Conservation (phyloP, 2,329 filamentous ascomycete genomes). For the Calonectria pauciramosa region DNA sequence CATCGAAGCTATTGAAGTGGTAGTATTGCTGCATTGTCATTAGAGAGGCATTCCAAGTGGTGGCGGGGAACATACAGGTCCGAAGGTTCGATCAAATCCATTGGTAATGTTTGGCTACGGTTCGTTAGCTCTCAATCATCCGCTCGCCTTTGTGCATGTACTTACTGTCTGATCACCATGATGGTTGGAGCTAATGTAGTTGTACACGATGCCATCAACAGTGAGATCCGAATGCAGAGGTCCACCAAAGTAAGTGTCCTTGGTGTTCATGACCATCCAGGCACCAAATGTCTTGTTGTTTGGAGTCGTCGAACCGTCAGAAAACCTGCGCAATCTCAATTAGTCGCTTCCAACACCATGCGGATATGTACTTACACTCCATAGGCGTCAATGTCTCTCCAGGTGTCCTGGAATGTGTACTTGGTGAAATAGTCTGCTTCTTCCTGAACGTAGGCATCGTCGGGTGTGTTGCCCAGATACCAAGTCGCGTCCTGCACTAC, state of each 20-base stretch:
- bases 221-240: slow-evolving; percentile 73
- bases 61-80: slow-evolving; percentile 56
- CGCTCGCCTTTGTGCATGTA: rapidly evolving
- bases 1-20: slow-evolving; percentile 70
- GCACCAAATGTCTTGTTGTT: slow-evolving; percentile 69
- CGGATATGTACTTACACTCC: slow-evolving; percentile 54
- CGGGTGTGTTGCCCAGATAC: slow-evolving; percentile 67
- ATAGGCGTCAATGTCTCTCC: slow-evolving; percentile 70
- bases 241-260: slow-evolving; percentile 73
- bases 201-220: slow-evolving; percentile 76
- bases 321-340: slow-evolving; percentile 41
- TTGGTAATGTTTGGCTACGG: slow-evolving; percentile 70
- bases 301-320: slow-evolving; percentile 56
- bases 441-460: slow-evolving; percentile 68
- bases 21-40: slow-evolving; percentile 62
- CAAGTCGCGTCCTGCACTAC: slow-evolving; percentile 75
- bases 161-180: slow-evolving; percentile 68
- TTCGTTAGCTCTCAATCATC: slow-evolving; percentile 16
- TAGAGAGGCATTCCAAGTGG: neutral
- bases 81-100: slow-evolving; percentile 76
- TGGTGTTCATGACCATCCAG: slow-evolving; percentile 76
- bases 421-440: slow-evolving; percentile 76
- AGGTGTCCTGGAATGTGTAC: slow-evolving; percentile 72
- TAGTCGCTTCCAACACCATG: neutral
- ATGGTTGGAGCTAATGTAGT: slow-evolving; percentile 74